Evolutionary conservation across 2,329 filamentous ascomycete genomes (phyloP).

Genomic region (Phoma sp.): DNA sequence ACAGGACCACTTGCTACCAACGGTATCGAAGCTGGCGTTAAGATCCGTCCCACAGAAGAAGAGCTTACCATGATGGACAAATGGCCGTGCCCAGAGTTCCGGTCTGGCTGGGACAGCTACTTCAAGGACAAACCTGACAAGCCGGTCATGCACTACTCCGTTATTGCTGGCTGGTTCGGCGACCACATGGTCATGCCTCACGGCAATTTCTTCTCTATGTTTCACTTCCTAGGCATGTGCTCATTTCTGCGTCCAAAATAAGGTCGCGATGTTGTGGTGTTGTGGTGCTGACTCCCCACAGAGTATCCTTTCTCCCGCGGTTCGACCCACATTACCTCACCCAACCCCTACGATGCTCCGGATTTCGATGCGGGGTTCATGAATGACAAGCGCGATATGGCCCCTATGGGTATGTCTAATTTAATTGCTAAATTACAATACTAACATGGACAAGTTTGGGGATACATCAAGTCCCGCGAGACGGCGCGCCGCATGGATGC

Average conservation of each 20-base stretch:
- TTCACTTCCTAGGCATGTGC: conserved; percentile 67
- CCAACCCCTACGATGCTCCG: conserved; percentile 74
- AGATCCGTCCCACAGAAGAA: conserved; percentile 72
- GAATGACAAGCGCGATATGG: conserved; percentile 86
- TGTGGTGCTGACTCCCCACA: too few species aligned
- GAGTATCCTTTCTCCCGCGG: conserved; percentile 80
- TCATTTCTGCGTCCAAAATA: too few species aligned
- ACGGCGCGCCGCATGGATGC: conserved; percentile 79
- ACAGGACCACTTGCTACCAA: conserved; percentile 80
- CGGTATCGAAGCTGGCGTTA: conserved; percentile 80
- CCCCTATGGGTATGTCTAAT: conserved; percentile 57
- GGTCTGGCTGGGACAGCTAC: conserved; percentile 78
- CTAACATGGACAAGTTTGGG: conserved; percentile 64
- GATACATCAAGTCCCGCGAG: conserved; percentile 82
- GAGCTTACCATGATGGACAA: conserved; percentile 72
- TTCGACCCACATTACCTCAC: conserved; percentile 71
- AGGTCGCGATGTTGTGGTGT: too few species aligned
- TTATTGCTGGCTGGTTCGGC: conserved; percentile 66
- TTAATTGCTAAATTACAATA: background rate
- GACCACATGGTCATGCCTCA: conserved; percentile 68
- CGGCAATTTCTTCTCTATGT: conserved; percentile 84
- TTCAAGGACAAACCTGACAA: conserved; percentile 87
- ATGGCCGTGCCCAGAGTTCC: conserved; percentile 79
- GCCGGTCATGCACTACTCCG: conserved; percentile 83
- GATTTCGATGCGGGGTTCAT: conserved; percentile 85